Base-by-base conservation (phyloP, 2,329 filamentous ascomycete species). In the Periglandula ipomoeae region DNA sequence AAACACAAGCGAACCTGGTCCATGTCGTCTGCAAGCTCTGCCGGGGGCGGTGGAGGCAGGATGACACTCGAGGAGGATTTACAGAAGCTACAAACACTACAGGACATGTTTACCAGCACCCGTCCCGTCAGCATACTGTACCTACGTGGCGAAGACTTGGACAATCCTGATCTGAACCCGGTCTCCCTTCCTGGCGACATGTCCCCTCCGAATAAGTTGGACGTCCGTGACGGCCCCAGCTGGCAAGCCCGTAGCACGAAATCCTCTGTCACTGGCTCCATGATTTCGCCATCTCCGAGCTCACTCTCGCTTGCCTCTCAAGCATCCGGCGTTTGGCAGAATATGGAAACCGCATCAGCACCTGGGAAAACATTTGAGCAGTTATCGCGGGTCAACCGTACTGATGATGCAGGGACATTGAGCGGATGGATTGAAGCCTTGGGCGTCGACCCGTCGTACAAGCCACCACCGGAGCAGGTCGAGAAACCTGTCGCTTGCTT, bases 1-100 rank as follows among this genome's bases (percentile, higher is more conserved):
- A 95, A 95, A 66, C 89, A 96, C 68, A 94, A 95, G 67, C 76
- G 91, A 51, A 95, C 89, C 0, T 96, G 90, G 89, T 96, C 91
- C 9, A 88, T 95, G 76, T 90, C 89, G 22, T 96, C 91, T 5
- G 71, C 79, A 27, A 82, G 81, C 60, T 85, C 82, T 3, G 75
- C 74, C 19, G 70, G 67, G 7, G 70, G 72, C 3, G 65, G 61
- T 7, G 63, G 66, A 1, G 59, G 61, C 17, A 70, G 78, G 20
- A 60, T 71, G n/a, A 71, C 78, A 0, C 67, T 81, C 23, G 82
- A 86, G 61, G 87, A 93, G 58, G 88, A 93, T 59, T 65, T 91
- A 22, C 85, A 89, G 58, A 91, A 91, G 66, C 72, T 93, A 24
- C 82, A 85, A 56, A 84, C 80, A 1, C 72, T 90, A 37, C 85